phyloP scores from a whole-genome alignment of 768 basidiomycete genomes.

The Polyporus arcularius region DNA sequence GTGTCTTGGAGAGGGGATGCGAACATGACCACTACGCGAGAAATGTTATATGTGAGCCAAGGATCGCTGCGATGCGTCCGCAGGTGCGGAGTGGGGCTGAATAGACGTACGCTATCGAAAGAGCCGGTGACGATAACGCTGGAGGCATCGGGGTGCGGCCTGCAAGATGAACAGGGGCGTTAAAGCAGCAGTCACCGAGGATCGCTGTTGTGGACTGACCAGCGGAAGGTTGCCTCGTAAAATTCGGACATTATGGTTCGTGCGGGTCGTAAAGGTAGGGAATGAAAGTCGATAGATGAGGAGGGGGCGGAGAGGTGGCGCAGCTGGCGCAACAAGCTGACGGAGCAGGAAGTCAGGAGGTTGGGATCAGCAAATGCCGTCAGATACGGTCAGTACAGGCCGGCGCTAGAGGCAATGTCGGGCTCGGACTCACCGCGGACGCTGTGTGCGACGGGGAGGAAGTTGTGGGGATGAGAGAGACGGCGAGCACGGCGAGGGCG shows the following conservation, averaged over 20 bases:
- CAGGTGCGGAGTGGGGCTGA: not conserved
- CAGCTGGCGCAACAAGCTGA: constrained; percentile 9
- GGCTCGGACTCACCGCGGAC: constrained; percentile 6
- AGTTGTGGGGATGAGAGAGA: not conserved
- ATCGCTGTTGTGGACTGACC: constrained; percentile 9
- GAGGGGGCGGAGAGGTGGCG: constrained; percentile 6
- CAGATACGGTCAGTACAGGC: not conserved
- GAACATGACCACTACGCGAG: constrained; percentile 60
- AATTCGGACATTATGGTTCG: constrained; percentile 26
- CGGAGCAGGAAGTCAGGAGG: not conserved
- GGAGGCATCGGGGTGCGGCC: constrained; percentile 59
- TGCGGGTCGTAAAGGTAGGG: constrained; percentile 16
- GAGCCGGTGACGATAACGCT: constrained; percentile 73
- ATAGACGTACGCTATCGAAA: constrained; percentile 65
- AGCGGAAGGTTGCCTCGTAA: constrained; percentile 26
- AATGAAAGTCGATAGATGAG: constrained; percentile 11
- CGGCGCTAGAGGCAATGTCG: not conserved
- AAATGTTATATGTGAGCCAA: constrained; percentile 9
- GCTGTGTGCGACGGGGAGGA: constrained; percentile 12
- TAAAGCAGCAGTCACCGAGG: constrained; percentile 4
- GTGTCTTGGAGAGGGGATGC: constrained; percentile 51
- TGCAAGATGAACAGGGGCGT: constrained; percentile 26
- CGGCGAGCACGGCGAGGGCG: not conserved
- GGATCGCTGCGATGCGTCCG: constrained; percentile 4
- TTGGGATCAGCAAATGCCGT: constrained; percentile 9